phyloP scores from a whole-genome alignment of 2,329 filamentous ascomycete genomes.

The Aspergillus tubingensis region DNA sequence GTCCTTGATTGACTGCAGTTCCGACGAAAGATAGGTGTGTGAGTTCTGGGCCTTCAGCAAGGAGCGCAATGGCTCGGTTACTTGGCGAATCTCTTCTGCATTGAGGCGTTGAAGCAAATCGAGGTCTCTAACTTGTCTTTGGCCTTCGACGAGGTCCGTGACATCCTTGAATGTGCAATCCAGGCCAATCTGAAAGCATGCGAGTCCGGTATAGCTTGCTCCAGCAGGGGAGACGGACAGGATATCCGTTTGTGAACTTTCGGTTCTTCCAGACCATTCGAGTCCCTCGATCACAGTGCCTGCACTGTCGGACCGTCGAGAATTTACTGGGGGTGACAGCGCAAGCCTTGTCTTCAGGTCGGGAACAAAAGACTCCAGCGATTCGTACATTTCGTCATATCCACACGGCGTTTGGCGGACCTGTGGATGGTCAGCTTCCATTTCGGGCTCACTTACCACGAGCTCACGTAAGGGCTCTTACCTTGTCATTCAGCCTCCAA shows the following conservation, averaged over 20 bases:
- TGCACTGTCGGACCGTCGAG: constrained; percentile 7
- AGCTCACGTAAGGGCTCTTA: neutral
- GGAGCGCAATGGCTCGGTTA: constrained; percentile 22
- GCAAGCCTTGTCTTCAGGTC: constrained; percentile 9
- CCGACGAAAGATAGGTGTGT: neutral
- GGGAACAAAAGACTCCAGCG: constrained; percentile 11
- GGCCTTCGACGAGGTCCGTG: constrained; percentile 23
- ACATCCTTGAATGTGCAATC: constrained; percentile 26
- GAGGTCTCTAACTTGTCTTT: constrained; percentile 27
- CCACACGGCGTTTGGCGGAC: neutral
- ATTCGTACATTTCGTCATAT: constrained; percentile 10
- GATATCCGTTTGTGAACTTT: constrained; percentile 19
- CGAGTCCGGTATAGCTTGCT: constrained; percentile 25
- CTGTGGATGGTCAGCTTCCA: neutral
- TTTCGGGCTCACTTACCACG: no score
- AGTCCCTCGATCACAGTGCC: constrained; percentile 17
- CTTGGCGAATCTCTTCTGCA: constrained; percentile 19
- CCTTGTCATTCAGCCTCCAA: constrained; percentile 30
- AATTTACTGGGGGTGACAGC: constrained; percentile 1
- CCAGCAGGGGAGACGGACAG: constrained; percentile 25
- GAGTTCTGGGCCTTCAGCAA: constrained; percentile 9
- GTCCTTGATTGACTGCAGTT: neutral
- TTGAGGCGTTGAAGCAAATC: constrained; percentile 23
- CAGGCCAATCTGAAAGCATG: constrained; percentile 33
- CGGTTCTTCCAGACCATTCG: constrained; percentile 16